Percentiles rank a stretch among this genome's conserved stretches.
Conservation (phyloP, 768 basidiomycete species). For the Tubosaeta sp. region DNA sequence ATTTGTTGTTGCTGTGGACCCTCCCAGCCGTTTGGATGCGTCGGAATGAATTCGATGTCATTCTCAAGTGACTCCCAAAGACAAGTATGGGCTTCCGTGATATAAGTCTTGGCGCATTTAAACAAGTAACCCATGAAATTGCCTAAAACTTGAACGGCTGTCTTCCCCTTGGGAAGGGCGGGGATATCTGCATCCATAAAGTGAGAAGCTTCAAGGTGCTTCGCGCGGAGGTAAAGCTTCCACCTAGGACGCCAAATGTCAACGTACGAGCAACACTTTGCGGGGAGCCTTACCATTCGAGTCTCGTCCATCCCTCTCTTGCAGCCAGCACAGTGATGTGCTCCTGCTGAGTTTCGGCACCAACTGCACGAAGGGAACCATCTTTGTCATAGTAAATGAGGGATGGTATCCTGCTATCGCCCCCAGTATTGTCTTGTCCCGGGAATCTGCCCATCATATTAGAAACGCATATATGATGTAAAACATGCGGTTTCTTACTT, state of each 20-base stretch:
- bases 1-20: conserved; percentile 28
- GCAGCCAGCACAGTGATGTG: conserved; percentile 36
- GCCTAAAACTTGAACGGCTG: conserved; percentile 17
- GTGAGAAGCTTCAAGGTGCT: conserved; percentile 19
- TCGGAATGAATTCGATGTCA: conserved; percentile 21
- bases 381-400: conserved; percentile 43
- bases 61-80: conserved; percentile 25
- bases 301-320: conserved; percentile 35
- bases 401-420: conserved; percentile 47
- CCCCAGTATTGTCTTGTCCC: conserved; percentile 40
- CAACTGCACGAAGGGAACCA: conserved; percentile 38
- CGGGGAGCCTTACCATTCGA: conserved; percentile 33
- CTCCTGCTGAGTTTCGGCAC: conserved; percentile 39
- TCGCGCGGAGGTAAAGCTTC: conserved; percentile 35
- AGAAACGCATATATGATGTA: not conserved
- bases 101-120: conserved; percentile 18
- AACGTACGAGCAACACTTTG: not conserved
- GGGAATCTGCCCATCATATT: conserved; percentile 35
- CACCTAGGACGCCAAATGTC: conserved; percentile 18
- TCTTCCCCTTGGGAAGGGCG: conserved; percentile 20
- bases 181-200: conserved; percentile 20
- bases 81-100: conserved; percentile 26
- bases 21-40: conserved; percentile 33
- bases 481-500: conserved; percentile 11
- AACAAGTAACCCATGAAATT: conserved; percentile 30